Evolutionary conservation across 2,329 filamentous ascomycete genomes (phyloP).

Genomic region (Penicillium expansum): DNA sequence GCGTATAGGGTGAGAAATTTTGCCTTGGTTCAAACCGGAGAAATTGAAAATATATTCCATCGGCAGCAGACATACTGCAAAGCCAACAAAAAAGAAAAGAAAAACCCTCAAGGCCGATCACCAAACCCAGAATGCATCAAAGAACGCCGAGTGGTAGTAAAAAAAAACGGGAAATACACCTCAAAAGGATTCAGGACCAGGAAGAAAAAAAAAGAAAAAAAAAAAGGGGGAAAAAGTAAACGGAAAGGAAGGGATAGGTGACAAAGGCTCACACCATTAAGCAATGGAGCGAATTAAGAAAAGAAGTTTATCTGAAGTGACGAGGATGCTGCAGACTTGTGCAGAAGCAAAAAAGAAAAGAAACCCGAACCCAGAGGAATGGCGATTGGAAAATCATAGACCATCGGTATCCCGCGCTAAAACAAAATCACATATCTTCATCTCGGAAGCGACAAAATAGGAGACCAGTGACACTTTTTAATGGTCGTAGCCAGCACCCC

Average conservation of each 20-base stretch:
- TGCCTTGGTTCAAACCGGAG: neutral
- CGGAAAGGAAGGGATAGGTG: conserved; percentile 14
- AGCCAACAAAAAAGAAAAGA: conserved; percentile 10
- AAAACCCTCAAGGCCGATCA: conserved; percentile 31
- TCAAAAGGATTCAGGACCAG: conserved; percentile 2
- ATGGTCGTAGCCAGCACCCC: conserved; percentile 64
- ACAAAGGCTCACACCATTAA: conserved; percentile 25
- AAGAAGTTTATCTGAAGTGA: conserved; percentile 8
- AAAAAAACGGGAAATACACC: conserved; percentile 13
- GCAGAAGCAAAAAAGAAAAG: conserved; percentile 14
- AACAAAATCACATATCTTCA: conserved; percentile 39
- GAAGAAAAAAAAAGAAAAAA: neutral
- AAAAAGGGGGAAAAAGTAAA: conserved; percentile 11
- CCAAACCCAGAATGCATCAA: conserved; percentile 34
- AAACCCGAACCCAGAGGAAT: conserved; percentile 23
- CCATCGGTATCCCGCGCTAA: conserved; percentile 32
- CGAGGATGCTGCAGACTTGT: conserved; percentile 4
- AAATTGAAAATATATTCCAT: neutral
- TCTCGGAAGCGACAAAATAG: conserved; percentile 31
- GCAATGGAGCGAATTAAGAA: conserved; percentile 11
- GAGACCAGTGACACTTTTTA: conserved; percentile 31
- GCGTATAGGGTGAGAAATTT: neutral
- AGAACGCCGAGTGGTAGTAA: conserved; percentile 31
- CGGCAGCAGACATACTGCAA: conserved; percentile 2
- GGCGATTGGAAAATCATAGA: conserved; percentile 23